These are phyloP conservation scores for Aspergillus eucalypticola DNA, from an alignment of 2,329 filamentous ascomycete genomes.

Conservation along the genomic window DNA sequence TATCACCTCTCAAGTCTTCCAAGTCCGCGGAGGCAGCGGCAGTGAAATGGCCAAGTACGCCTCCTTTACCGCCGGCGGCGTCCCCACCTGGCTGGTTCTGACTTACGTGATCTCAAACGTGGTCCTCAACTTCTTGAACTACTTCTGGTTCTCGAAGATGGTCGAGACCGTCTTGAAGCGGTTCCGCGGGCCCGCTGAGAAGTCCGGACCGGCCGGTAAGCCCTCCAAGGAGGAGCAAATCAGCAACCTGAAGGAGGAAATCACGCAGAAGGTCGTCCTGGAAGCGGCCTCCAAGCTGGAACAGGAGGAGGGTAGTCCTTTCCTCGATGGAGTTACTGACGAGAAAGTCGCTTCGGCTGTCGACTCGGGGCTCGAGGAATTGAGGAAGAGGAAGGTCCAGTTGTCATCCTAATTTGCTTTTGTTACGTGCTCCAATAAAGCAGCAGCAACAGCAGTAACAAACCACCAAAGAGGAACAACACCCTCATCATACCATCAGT, in stretches of 20 bases:
- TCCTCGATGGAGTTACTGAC: constrained; percentile 26
- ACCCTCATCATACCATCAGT: not conserved
- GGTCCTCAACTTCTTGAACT: constrained; percentile 63
- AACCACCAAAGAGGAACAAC: too few species aligned
- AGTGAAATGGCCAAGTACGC: constrained; percentile 53
- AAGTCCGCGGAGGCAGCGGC: constrained; percentile 37
- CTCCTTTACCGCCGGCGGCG: constrained; percentile 35
- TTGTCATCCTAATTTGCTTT: constrained; percentile 7
- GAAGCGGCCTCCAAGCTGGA: constrained; percentile 36
- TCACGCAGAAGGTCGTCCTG: constrained; percentile 36
- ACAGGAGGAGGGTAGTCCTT: constrained; percentile 32
- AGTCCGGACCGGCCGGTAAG: constrained; percentile 20
- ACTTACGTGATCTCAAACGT: constrained; percentile 61
- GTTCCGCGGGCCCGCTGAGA: constrained; percentile 48
- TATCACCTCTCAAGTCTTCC: constrained; percentile 39
- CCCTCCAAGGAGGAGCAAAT: constrained; percentile 13
- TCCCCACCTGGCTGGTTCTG: constrained; percentile 61
- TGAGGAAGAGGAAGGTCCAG: constrained; percentile 55
- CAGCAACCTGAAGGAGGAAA: constrained; percentile 22
- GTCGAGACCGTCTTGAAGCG: constrained; percentile 64
- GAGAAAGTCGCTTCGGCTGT: constrained; percentile 27
- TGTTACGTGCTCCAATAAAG: not conserved
- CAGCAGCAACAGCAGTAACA: constrained; percentile 8
- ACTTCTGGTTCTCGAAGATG: constrained; percentile 70
- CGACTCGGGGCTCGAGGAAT: constrained; percentile 80